Conservation (phyloP, 768 basidiomycete species). For the Mycena crocata region DNA sequence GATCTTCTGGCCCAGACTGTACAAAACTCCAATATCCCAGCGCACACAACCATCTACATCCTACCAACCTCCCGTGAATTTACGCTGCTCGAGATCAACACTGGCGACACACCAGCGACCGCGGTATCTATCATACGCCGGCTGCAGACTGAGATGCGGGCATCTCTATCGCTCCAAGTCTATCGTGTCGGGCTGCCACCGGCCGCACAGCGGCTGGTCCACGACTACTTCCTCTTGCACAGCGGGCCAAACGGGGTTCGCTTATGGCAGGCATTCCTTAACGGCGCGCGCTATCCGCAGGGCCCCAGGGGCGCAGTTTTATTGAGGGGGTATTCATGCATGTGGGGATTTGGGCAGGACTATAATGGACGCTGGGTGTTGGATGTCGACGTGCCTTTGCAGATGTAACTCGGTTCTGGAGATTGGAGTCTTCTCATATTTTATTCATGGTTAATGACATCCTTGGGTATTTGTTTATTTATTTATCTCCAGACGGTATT, state of each 20-base stretch:
- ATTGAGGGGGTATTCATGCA: slow-evolving; percentile 4
- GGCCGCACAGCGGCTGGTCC: not conserved
- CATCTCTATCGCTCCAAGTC: slow-evolving; percentile 3
- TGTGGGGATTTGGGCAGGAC: slow-evolving; percentile 27
- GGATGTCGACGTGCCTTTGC: slow-evolving; percentile 6
- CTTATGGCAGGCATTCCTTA: slow-evolving; percentile 18
- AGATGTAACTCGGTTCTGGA: not conserved
- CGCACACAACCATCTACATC: slow-evolving; percentile 12
- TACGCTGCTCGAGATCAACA: slow-evolving; percentile 9
- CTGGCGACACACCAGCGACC: not conserved
- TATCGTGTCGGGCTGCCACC: not conserved
- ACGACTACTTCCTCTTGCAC: slow-evolving; percentile 6
- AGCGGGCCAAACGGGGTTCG: not conserved
- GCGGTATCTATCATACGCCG: slow-evolving; percentile 14
- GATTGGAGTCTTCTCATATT: too few relatives aligned
- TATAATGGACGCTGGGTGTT: slow-evolving; percentile 1
- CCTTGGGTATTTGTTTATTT: too few relatives aligned
- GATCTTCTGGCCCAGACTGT: not conserved
- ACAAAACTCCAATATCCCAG: not conserved
- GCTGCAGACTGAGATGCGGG: slow-evolving; percentile 9
- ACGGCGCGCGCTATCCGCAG: not conserved
- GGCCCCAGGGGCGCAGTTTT: slow-evolving; percentile 21
- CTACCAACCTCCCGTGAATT: not conserved
- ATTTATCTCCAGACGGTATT: too few relatives aligned
- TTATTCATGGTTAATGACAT: too few relatives aligned